Conservation (phyloP, 2,329 filamentous ascomycete species). For the Apiospora kogelbergensis region DNA sequence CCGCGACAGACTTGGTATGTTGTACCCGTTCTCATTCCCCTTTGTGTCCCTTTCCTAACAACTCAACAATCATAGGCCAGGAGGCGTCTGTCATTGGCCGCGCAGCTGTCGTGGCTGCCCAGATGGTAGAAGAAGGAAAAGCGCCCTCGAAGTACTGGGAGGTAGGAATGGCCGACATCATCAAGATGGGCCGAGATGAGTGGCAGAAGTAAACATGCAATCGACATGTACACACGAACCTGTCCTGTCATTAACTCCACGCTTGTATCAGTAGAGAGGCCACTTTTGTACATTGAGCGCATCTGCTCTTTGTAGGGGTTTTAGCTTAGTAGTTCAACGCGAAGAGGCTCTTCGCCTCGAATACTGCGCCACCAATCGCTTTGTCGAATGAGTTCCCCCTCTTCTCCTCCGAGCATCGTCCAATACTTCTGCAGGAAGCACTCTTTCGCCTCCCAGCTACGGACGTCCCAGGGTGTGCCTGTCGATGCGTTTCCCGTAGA, state of each 20-base stretch:
- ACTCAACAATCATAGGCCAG: constrained; percentile 50
- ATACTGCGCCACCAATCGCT: constrained; percentile 1
- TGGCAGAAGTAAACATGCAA: neutral
- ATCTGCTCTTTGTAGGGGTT: neutral
- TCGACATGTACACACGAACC: neutral
- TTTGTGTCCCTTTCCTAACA: neutral
- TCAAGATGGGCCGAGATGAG: constrained; percentile 52
- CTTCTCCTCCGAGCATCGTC: neutral
- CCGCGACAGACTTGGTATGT: neutral
- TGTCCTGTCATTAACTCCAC: neutral
- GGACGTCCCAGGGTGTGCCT: constrained; percentile 4
- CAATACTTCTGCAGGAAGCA: neutral
- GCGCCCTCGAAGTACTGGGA: constrained; percentile 63
- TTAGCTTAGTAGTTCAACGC: neutral
- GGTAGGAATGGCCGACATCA: constrained; percentile 60
- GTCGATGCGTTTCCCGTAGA: neutral
- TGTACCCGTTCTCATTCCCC: neutral
- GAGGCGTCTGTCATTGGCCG: constrained; percentile 71
- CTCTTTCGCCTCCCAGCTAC: neutral
- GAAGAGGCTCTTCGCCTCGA: neutral
- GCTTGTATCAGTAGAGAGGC: neutral
- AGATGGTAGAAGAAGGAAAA: constrained; percentile 59
- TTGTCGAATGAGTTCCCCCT: neutral
- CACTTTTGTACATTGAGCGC: neutral
- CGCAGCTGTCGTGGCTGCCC: constrained; percentile 62